Percentiles rank a stretch among this genome's conserved stretches.
phyloP scores from a whole-genome alignment of 2,329 filamentous ascomycete species.

The Leptodontidium sp. region DNA sequence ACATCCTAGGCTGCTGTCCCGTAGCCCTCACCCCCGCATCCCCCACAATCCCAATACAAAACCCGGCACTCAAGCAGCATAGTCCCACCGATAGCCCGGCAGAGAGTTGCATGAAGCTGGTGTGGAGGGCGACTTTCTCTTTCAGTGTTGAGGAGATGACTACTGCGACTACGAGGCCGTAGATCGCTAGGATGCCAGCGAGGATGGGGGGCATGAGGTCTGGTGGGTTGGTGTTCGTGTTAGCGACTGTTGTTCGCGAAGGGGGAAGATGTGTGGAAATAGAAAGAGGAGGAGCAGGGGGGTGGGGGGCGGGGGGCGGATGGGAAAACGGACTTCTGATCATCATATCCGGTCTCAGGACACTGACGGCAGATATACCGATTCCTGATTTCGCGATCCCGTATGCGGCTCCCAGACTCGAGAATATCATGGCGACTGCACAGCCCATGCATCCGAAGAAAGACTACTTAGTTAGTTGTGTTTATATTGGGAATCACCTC shows the following conservation, averaged over 20 bases:
- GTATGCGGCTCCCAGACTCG: slow-evolving; percentile 84
- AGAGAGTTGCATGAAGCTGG: slow-evolving; percentile 82
- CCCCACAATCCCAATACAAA: slow-evolving; percentile 85
- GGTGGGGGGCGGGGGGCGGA: not conserved
- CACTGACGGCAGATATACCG: slow-evolving; percentile 96
- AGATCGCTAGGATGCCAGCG: slow-evolving; percentile 99
- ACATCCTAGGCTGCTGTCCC: slow-evolving; percentile 71
- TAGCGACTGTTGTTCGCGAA: no score
- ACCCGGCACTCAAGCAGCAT: slow-evolving; percentile 75
- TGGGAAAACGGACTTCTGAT: slow-evolving; percentile 82
- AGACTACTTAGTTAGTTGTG: slow-evolving; percentile 54
- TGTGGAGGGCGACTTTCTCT: slow-evolving; percentile 76
- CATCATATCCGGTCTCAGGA: slow-evolving; percentile 94
- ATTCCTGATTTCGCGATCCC: slow-evolving; percentile 98
- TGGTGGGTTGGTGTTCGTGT: slow-evolving; percentile 49
- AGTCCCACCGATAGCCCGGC: slow-evolving; percentile 82
- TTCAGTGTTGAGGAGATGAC: slow-evolving; percentile 79
- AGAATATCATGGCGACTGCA: slow-evolving; percentile 91
- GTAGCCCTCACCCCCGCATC: slow-evolving; percentile 87
- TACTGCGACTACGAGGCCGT: slow-evolving; percentile 86
- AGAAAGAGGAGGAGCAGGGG: not conserved
- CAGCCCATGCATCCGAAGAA: slow-evolving; percentile 98
- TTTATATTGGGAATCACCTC: not conserved
- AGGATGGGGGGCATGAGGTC: slow-evolving; percentile 99
- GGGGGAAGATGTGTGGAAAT: not conserved